These are phyloP conservation scores for Eucalyptus rudis DNA, from an alignment of 345 rosid genomes.

Conservation along the genomic window DNA sequence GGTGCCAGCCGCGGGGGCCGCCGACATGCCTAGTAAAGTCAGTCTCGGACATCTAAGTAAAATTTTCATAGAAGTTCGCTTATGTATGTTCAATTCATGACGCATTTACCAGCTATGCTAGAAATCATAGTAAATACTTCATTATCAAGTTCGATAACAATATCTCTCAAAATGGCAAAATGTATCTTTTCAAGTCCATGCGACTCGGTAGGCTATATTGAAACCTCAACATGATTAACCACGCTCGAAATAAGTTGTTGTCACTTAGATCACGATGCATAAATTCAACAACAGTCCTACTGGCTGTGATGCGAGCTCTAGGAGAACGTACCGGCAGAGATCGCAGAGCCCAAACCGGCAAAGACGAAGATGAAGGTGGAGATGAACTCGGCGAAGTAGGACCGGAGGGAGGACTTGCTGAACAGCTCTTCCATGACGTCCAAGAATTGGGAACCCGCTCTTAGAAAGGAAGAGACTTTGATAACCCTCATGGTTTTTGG, in stretches of 20 bases:
- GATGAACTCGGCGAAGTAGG: conserved; percentile 4
- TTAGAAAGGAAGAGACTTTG: background rate
- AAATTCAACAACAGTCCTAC: background rate
- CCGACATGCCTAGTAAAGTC: background rate
- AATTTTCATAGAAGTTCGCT: background rate
- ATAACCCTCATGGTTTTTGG: background rate
- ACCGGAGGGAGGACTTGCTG: background rate
- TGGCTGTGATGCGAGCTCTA: background rate
- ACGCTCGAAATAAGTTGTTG: background rate
- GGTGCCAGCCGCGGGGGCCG: background rate
- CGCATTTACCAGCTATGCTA: background rate
- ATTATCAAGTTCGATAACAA: background rate
- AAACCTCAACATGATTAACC: background rate
- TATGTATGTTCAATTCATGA: background rate
- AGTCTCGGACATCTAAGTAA: background rate
- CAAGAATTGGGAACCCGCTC: background rate
- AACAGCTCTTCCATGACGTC: background rate
- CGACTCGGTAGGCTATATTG: background rate
- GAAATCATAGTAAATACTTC: background rate
- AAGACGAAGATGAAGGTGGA: conserved; percentile 7
- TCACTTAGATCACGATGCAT: background rate
- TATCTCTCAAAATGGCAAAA: background rate
- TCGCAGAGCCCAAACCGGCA: background rate
- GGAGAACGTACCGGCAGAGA: background rate
- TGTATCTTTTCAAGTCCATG: background rate